phyloP scores from a whole-genome alignment of 805 yeast species.

The Yarrowia keelungensis region DNA sequence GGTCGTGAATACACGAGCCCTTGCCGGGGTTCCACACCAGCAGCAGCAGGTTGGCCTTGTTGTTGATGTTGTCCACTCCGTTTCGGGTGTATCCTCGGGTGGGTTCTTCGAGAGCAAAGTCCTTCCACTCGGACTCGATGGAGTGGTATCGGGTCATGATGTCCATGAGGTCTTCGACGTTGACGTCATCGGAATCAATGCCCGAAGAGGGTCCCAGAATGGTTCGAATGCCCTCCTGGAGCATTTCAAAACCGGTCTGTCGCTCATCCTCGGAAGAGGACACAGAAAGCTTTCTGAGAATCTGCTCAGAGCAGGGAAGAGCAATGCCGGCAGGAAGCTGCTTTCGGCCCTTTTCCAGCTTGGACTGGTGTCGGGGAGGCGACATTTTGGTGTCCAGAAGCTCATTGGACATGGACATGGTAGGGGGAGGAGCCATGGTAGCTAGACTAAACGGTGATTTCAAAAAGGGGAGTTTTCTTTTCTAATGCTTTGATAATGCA shows the following conservation, averaged over 20 bases:
- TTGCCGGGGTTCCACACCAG: conserved; percentile 75
- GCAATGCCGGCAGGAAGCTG: conserved; percentile 17
- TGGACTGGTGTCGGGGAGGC: conserved; percentile 3
- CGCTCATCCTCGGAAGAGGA: conserved; percentile 34
- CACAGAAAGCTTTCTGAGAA: conserved; percentile 31
- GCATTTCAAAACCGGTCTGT: conserved; percentile 46
- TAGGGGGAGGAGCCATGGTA: conserved; percentile 9
- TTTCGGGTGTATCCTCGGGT: conserved; percentile 63
- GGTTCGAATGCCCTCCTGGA: conserved; percentile 50
- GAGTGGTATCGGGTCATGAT: conserved; percentile 59
- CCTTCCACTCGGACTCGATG: conserved; percentile 61
- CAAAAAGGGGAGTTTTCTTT: neutral
- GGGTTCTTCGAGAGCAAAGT: conserved; percentile 62
- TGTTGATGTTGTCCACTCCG: conserved; percentile 76
- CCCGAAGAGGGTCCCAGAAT: conserved; percentile 53
- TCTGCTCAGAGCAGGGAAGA: conserved; percentile 29
- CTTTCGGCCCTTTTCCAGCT: conserved; percentile 24
- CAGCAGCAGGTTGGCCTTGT: conserved; percentile 69
- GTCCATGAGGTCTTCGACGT: conserved; percentile 56
- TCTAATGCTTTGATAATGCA: conserved; percentile 34
- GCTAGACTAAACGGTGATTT: no score
- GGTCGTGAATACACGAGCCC: conserved; percentile 73
- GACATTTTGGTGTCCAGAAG: conserved; percentile 14
- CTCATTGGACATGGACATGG: conserved; percentile 1
- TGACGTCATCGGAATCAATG: conserved; percentile 57